phyloP scores from a whole-genome alignment of 2,329 filamentous ascomycete species.

The Scedosporium boydii region DNA sequence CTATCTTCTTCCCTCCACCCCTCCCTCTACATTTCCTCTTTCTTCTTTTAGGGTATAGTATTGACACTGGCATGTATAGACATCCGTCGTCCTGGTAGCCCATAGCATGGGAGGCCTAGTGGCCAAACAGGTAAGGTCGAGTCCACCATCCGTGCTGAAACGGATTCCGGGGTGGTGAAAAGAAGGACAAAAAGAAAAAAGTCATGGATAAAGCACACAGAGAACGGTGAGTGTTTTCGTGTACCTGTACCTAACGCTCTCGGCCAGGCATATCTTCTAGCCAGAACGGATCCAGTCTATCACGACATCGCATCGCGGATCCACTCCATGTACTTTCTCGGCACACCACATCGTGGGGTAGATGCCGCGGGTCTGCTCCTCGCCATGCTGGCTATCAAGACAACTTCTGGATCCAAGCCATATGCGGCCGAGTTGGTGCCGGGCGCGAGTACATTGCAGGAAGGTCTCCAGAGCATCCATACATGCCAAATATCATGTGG shows the following conservation, averaged over 20 bases:
- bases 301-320: background rate
- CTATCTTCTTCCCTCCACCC: too few relatives aligned
- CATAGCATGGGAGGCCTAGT: background rate
- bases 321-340: conserved; percentile 2
- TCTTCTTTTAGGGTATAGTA: too few relatives aligned
- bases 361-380: background rate
- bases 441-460: background rate
- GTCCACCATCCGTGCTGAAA: too few relatives aligned
- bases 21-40: too few relatives aligned
- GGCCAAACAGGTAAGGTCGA: background rate
- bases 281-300: background rate
- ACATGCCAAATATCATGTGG: background rate
- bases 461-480: background rate
- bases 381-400: too few relatives aligned
- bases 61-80: background rate
- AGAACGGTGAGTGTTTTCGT: background rate
- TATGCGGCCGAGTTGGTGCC: background rate
- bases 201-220: too few relatives aligned
- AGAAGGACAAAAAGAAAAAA: too few relatives aligned
- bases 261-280: background rate
- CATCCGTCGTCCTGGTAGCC: background rate
- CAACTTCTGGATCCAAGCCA: background rate
- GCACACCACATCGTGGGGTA: background rate
- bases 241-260: background rate
- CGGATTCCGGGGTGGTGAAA: too few relatives aligned